Evolutionary conservation across 768 basidiomycete species (phyloP), one percentile per base, ranked within the genome.

Genomic region (Podaxis sp.): DNA sequence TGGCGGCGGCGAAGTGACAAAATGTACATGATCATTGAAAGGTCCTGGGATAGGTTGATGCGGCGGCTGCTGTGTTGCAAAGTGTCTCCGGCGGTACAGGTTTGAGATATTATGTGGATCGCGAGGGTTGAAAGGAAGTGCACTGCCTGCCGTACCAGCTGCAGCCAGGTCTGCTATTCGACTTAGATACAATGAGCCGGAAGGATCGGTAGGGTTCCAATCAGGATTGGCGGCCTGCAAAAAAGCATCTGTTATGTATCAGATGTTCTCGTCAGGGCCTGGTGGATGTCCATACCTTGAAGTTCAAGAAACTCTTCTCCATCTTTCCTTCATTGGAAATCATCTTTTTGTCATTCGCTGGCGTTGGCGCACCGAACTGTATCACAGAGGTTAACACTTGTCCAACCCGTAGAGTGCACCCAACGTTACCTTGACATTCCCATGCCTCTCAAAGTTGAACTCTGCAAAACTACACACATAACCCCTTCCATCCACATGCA

Each of bases 401-500:
- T 14, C 36, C 53, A 36, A 32, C 32, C 2, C 18, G 64, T 9
- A 10, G 50, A 64, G 25, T 11, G 59, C 37, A 18, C n/a, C n/a
- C 11, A 4, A 23, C 37, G 50, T 57, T 57, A 90, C 90, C 80
- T 91, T 94, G 71, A 93, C 82, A 71, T 95, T 95, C 0, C 95
- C 94, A 63, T 97, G 94, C 58, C 94, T 77, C 75, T 94, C 88
- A 72, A 99, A 98, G 71, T 98, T 95, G 71, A 99, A 99, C 62
- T 96, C 95, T 2, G 97, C 97, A 72, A 98, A 99, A 59, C 92
- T 95, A 70, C 97, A 98, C 18, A 99, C 91, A 68, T 97, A 96
- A 4, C 97, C 97, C 1, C 97, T 82, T 0, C 95, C 93, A 62
- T 98, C 95, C 21, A 99, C 90, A 72, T 98, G 96, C 0, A 99